These are phyloP conservation scores for Fusarium chlamydosporum DNA, from an alignment of 2,329 filamentous ascomycete species.

Conservation along the genomic window DNA sequence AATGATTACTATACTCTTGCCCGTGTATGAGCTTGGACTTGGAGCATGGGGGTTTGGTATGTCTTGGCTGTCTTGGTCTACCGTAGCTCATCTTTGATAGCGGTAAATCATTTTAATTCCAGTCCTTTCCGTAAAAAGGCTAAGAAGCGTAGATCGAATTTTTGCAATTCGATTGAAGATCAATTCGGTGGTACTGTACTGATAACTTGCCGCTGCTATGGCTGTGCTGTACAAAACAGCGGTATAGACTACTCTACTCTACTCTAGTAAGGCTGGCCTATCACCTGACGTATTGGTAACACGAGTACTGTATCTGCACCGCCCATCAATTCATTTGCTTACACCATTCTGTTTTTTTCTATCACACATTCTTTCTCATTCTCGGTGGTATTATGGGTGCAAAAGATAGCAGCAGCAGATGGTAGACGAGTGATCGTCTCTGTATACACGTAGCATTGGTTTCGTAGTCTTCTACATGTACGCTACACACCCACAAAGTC, in stretches of 20 bases:
- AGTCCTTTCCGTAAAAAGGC: conserved; percentile 37
- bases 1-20: conserved; percentile 17
- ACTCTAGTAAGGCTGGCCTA: conserved; percentile 33
- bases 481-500: conserved; percentile 18
- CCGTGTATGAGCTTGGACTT: not conserved
- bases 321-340: not conserved
- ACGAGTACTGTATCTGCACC: conserved; percentile 16
- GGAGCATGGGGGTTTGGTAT: not conserved
- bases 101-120: conserved; percentile 35
- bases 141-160: conserved; percentile 21
- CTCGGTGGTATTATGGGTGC: conserved; percentile 18
- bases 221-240: conserved; percentile 17
- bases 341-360: conserved; percentile 2
- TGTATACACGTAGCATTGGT: not conserved
- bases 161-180: conserved; percentile 23
- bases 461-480: not conserved
- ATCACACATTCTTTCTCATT: conserved; percentile 7
- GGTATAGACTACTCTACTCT: conserved; percentile 28
- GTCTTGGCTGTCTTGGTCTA: conserved; percentile 18
- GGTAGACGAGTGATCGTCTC: not conserved
- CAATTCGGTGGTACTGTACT: conserved; percentile 20
- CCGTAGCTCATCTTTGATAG: conserved; percentile 35
- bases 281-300: conserved; percentile 20
- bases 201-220: conserved; percentile 1
- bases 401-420: conserved; percentile 12